phyloP scores from a whole-genome alignment of 2,329 filamentous ascomycete species.

The Venturia aucupariae region DNA sequence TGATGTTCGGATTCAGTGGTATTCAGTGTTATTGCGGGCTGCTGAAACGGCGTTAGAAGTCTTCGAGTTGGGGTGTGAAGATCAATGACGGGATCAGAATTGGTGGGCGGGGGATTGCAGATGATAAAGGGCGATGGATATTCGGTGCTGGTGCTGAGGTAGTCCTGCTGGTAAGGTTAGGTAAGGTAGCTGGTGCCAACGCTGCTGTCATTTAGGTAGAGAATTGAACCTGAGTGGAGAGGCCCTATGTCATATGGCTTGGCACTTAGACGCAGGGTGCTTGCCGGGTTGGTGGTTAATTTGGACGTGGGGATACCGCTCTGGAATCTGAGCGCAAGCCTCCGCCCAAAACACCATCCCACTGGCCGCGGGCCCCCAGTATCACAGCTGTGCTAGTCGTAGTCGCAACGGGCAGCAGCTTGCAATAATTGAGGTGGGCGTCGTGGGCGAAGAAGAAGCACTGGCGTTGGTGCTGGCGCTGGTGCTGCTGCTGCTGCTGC shows the following conservation, averaged over 20 bases:
- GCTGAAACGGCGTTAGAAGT: conserved; percentile 11
- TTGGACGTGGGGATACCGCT: neutral
- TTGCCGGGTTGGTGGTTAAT: neutral
- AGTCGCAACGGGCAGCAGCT: neutral
- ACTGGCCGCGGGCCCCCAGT: neutral
- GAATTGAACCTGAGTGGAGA: neutral
- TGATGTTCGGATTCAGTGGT: conserved; percentile 11
- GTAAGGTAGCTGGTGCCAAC: too few species aligned
- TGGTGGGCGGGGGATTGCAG: conserved; percentile 1
- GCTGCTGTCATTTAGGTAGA: conserved; percentile 4
- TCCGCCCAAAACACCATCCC: neutral
- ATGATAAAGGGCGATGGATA: conserved; percentile 9
- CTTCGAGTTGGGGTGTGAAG: neutral
- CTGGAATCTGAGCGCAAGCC: neutral
- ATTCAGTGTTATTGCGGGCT: conserved; percentile 3
- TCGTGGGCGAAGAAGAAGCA: neutral
- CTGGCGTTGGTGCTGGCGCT: neutral
- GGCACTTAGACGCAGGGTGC: neutral
- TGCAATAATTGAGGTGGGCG: too few species aligned
- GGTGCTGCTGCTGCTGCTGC: too few species aligned
- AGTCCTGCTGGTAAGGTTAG: neutral
- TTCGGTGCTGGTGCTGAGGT: neutral
- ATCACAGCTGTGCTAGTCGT: neutral
- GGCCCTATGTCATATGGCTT: conserved; percentile 3
- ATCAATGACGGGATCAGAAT: conserved; percentile 11